Evolutionary conservation across 371 early-diverging fungal genomes (phyloP).

Genomic region (Mycotypha africana): DNA sequence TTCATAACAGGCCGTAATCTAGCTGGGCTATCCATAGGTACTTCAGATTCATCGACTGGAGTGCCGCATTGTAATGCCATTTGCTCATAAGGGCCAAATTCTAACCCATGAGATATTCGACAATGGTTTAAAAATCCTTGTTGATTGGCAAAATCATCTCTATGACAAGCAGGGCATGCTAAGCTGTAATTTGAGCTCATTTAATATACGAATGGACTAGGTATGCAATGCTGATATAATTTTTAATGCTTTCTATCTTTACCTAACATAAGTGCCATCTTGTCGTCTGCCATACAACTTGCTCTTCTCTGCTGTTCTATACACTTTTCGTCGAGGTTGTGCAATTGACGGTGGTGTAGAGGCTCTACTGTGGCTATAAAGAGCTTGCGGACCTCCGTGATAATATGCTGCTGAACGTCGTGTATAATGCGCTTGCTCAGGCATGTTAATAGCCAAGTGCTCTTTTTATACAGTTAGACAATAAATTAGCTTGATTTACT

Average conservation of each 20-base stretch:
- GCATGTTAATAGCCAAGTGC: constrained; percentile 16
- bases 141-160: constrained; percentile 64
- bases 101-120: constrained; percentile 61
- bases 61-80: constrained; percentile 65
- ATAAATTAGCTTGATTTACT: not conserved
- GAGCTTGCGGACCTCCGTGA: constrained; percentile 11
- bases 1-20: constrained; percentile 32
- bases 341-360: not conserved
- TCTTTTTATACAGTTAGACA: constrained; percentile 6
- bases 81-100: constrained; percentile 67
- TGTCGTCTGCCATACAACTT: constrained; percentile 46
- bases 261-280: constrained; percentile 61
- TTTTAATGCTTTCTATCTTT: not conserved
- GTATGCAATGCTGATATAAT: too few species aligned
- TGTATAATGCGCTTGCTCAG: constrained; percentile 34
- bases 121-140: constrained; percentile 83
- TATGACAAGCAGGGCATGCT: constrained; percentile 52
- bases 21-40: constrained; percentile 54
- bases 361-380: constrained; percentile 5
- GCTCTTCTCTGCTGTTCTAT: constrained; percentile 10
- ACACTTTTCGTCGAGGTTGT: constrained; percentile 12
- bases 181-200: constrained; percentile 33
- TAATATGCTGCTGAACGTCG: constrained; percentile 33
- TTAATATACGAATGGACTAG: too few species aligned
- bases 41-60: constrained; percentile 59